Base-by-base conservation (phyloP, 768 basidiomycete genomes). In the Mycena olivaceomarginata region DNA sequence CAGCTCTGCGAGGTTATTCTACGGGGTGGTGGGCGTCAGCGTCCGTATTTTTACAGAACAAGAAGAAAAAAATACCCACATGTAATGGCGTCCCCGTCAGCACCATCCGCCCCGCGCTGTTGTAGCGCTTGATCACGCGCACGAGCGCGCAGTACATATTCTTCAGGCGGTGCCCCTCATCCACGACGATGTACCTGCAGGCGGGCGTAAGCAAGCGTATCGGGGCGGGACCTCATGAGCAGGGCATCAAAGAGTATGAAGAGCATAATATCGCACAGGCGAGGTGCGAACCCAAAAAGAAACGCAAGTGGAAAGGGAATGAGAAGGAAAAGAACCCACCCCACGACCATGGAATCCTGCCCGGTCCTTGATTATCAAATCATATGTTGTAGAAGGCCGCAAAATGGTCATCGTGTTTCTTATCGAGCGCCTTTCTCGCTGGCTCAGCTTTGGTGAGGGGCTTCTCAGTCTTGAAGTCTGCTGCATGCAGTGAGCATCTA, bases 1-100 rank as follows among this genome's bases (percentile, higher is more conserved):
- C 4, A 99, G 88, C 83, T 99, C 98, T 6, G 94, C 91, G 4
- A 99, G 90, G 82, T 99, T 99, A 85, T 99, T 99, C 96, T 99
- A 82, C n/a, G n/a, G 31, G 62, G 15, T 11, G n/a, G 40, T 10
- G 46, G 11, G 65, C 72, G 72, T 70, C 62, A 72, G 64, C 22
- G 56, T 15, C 60, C 4, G 40, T 39, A 41, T 31, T 31, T 31
- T 31, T n/a, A n/a, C n/a, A n/a, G 72, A 40, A 51, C 65, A 67
- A 63, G 41, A 62, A 31, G 53, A 71, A 41, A 31, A 31, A 31
- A 31, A 31, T 31, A 31, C 31, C 31, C 31, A 31, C 31, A 31
- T 3, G 31, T 31, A 31, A 31, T 3, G 31, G 31, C 31, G 31
- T 31, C 31, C 31, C 31, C 31, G 31, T 31, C 31, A 31, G 31